These are phyloP conservation scores for Alternaria sp. DNA, from an alignment of 2,329 filamentous ascomycete species.

Conservation along the genomic window DNA sequence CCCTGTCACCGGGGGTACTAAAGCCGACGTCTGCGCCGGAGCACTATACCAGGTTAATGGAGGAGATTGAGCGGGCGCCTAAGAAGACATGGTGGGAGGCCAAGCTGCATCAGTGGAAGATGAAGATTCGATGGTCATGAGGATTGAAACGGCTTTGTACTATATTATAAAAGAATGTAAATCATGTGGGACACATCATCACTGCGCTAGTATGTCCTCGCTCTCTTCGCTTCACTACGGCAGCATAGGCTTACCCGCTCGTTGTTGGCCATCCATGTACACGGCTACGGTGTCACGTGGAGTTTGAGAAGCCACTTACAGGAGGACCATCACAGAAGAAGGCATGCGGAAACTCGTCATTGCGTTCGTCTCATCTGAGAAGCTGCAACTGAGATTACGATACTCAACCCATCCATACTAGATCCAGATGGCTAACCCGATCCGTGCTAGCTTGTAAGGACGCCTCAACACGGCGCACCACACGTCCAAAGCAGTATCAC, in stretches of 20 bases:
- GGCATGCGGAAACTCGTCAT: too few relatives aligned
- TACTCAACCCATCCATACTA: too few relatives aligned
- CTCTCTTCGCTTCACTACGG: not conserved
- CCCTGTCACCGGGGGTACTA: conserved; percentile 38
- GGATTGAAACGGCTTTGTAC: conserved; percentile 5
- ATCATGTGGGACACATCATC: not conserved
- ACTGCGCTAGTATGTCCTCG: too few relatives aligned
- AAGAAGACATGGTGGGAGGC: conserved; percentile 48
- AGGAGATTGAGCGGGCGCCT: conserved; percentile 49
- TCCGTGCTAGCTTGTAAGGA: not conserved
- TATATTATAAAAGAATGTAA: conserved; percentile 16
- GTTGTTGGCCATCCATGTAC: not conserved
- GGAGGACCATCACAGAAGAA: too few relatives aligned
- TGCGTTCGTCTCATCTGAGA: too few relatives aligned
- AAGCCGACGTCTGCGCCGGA: conserved; percentile 47
- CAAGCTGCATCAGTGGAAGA: conserved; percentile 50
- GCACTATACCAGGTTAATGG: conserved; percentile 49
- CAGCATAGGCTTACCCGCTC: not conserved
- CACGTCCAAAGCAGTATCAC: not conserved
- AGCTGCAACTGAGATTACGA: too few relatives aligned
- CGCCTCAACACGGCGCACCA: not conserved
- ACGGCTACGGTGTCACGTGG: not conserved
- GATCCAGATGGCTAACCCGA: not conserved
- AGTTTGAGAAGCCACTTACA: not conserved
- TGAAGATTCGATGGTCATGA: conserved; percentile 49